phyloP scores from a whole-genome alignment of 2,329 filamentous ascomycete species.

The Colletotrichum sansevieriae region DNA sequence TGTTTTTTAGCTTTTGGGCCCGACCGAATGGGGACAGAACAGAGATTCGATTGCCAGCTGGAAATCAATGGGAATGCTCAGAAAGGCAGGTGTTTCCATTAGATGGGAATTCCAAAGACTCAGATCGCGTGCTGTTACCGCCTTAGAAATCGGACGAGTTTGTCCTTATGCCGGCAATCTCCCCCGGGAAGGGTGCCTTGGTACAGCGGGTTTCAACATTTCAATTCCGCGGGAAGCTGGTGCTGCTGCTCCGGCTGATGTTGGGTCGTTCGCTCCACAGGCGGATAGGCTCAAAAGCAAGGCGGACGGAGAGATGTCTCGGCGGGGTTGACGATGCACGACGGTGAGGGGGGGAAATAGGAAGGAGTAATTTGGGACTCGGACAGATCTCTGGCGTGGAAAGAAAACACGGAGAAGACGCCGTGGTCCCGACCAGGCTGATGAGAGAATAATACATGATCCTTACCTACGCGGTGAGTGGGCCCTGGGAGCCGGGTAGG shows the following conservation, averaged over 20 bases:
- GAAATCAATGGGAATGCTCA: conserved; percentile 5
- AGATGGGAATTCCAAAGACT: conserved; percentile 1
- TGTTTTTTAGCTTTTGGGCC: not conserved
- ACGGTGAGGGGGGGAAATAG: conserved; percentile 1
- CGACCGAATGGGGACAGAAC: conserved; percentile 4
- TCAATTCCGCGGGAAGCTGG: conserved; percentile 14
- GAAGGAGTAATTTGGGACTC: not conserved
- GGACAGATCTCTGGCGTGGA: not conserved
- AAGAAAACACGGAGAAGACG: conserved; percentile 10
- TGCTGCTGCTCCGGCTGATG: not conserved
- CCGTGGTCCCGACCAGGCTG: not conserved
- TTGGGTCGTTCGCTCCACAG: not conserved
- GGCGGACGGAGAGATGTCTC: not conserved
- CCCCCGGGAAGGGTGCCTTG: conserved; percentile 25
- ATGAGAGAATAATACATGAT: not conserved
- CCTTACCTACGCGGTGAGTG: too few relatives aligned
- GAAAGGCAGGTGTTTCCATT: conserved; percentile 8
- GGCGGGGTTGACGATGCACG: not conserved
- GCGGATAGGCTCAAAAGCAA: not conserved
- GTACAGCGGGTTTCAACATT: conserved; percentile 24
- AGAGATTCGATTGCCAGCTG: conserved; percentile 23
- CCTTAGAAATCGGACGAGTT: conserved; percentile 21
- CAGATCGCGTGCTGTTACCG: not conserved
- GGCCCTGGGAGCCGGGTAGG: not conserved
- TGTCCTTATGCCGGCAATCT: conserved; percentile 4